These are phyloP conservation scores for Chrysoporthe austroafricana DNA, from an alignment of 2,329 filamentous ascomycete species.

Conservation along the genomic window DNA sequence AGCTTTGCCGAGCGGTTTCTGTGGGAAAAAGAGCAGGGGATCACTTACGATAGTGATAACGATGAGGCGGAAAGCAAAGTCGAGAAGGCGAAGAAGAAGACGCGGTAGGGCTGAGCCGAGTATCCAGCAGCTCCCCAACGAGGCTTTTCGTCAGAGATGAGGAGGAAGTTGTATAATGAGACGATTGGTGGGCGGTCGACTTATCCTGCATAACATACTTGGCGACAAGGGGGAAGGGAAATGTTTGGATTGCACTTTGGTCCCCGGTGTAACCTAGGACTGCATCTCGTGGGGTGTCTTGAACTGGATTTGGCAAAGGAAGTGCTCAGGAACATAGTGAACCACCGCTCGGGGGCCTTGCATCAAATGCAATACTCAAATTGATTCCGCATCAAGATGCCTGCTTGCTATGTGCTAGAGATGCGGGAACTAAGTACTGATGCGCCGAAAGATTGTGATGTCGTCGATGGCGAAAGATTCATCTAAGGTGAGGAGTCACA, in stretches of 20 bases:
- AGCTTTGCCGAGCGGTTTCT: constrained; percentile 38
- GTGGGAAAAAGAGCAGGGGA: constrained; percentile 23
- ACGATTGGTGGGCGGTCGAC: not conserved
- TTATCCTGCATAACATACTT: not conserved
- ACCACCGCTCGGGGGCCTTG: constrained; percentile 1
- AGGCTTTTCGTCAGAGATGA: too few relatives aligned
- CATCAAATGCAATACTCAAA: constrained; percentile 23
- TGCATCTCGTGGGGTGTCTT: constrained; percentile 11
- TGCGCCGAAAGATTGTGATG: not conserved
- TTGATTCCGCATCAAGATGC: constrained; percentile 1
- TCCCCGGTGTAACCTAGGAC: not conserved
- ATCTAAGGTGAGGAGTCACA: not conserved
- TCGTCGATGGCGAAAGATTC: not conserved
- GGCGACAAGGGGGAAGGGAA: not conserved
- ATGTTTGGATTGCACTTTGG: not conserved
- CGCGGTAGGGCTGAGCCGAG: not conserved
- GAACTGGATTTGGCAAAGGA: constrained; percentile 12
- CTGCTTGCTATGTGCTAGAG: not conserved
- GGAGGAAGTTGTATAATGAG: not conserved
- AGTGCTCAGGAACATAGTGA: constrained; percentile 6
- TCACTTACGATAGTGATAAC: constrained; percentile 24
- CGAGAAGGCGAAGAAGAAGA: constrained; percentile 6
- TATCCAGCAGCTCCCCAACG: not conserved
- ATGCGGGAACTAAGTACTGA: not conserved
- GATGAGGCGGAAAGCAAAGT: constrained; percentile 12